These are phyloP conservation scores for Grosmannia penicillata DNA, from an alignment of 2,329 filamentous ascomycete genomes.

Conservation along the genomic window DNA sequence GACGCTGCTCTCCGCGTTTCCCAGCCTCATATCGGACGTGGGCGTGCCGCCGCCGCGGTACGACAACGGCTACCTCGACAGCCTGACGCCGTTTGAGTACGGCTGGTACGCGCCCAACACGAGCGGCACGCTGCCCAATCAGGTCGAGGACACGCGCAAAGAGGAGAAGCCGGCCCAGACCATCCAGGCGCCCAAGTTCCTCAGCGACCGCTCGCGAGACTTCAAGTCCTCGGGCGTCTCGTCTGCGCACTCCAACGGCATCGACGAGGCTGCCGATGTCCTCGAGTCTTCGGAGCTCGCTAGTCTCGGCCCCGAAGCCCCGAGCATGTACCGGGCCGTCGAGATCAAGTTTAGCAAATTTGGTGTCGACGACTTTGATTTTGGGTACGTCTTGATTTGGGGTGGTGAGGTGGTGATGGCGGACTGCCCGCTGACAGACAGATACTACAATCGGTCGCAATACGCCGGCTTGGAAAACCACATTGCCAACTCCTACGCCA, in stretches of 20 bases:
- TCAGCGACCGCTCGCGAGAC: conserved; percentile 83
- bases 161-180: conserved; percentile 42
- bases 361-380: conserved; percentile 98
- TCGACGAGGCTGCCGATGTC: conserved; percentile 46
- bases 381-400: conserved; percentile 44
- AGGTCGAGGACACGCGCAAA: conserved; percentile 63
- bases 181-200: conserved; percentile 70
- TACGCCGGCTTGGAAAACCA: conserved; percentile 93
- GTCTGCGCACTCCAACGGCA: conserved; percentile 24
- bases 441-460: conserved; percentile 85
- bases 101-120: conserved; percentile 69
- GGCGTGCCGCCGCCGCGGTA: conserved; percentile 67
- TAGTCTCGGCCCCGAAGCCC: conserved; percentile 65
- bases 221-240: conserved; percentile 6
- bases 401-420: not conserved
- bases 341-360: conserved; percentile 99
- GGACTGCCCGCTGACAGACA: not conserved
- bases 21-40: conserved; percentile 67
- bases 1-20: conserved; percentile 75
- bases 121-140: conserved; percentile 60
- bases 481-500: conserved; percentile 92
- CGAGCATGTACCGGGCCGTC: conserved; percentile 79
- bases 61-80: conserved; percentile 54
- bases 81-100: conserved; percentile 57
- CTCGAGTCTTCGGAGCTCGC: conserved; percentile 57